Base-by-base conservation (phyloP, 495 filamentous ascomycete species). In the Trichoderma virens region DNA sequence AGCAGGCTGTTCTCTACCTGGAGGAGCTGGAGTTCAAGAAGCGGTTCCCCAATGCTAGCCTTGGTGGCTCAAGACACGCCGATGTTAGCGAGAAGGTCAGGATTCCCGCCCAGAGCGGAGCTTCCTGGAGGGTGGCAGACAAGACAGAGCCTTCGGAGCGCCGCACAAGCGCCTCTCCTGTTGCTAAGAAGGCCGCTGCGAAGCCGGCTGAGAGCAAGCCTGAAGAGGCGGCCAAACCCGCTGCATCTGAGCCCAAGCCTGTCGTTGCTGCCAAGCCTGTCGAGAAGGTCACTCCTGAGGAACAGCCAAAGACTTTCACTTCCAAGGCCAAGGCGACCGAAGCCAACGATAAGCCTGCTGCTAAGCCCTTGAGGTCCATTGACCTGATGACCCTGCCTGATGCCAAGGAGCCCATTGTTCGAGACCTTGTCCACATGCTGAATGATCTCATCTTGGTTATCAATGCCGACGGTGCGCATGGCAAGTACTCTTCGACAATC, bases 381-480 rank as follows among this genome's bases (percentile, higher is more conserved):
- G 90, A 93, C 69, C 84, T 89, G 32, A 72, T 96, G 34, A 82
- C 85, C 60, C 81, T 93, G 41, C 78, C 81, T 62, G 83, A 87
- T 67, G 90, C 90, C 64, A 84, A 88, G 64, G 94, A 98, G 69
- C 87, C 90, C 5, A 79, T 96, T 27, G 90, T 97, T 5, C 91
- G 96, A 75, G 90, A 97, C 71, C 79, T 98, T n/a, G 89, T 94
- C 63, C 93, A 90, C 78, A 92, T 94, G 71, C 82, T 98, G 67
- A 98, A 98, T 76, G 90, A 93, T 74, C 88, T 98, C 72, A 96
- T 98, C 72, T 86, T 89, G 1, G 89, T 93, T 34, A 86, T 97
- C 64, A 96, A 97, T 73, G 86, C 89, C 62, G 92, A 96, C 69
- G 85, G 88, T 63, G 79, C 84, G 61, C 82, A 85, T 62, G 76